Percentiles rank a stretch among this genome's conserved stretches.
These are phyloP conservation scores for Podaxis sp. DNA, from an alignment of 768 basidiomycete genomes.

Conservation along the genomic window DNA sequence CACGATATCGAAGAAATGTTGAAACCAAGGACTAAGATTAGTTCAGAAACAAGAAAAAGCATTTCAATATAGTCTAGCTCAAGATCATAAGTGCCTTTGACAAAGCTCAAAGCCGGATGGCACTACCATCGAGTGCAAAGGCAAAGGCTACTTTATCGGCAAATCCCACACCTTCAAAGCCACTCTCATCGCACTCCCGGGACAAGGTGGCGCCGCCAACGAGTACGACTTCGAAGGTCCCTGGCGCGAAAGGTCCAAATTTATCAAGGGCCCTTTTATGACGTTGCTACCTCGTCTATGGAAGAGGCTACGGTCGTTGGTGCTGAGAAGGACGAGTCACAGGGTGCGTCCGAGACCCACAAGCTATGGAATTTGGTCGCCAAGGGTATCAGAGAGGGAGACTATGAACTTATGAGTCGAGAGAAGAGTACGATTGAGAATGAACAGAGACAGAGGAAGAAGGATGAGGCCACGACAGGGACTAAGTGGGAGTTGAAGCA, in stretches of 20 bases:
- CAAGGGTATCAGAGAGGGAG: slow-evolving; percentile 86
- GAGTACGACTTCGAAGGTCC: slow-evolving; percentile 72
- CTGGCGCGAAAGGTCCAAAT: slow-evolving; percentile 73
- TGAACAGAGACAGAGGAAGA: slow-evolving; percentile 85
- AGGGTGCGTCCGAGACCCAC: slow-evolving; percentile 86
- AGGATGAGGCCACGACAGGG: slow-evolving; percentile 75
- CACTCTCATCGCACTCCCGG: slow-evolving; percentile 53
- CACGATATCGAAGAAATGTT: no score
- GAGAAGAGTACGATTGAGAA: slow-evolving; percentile 97
- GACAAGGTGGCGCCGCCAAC: slow-evolving; percentile 30
- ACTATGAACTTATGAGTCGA: slow-evolving; percentile 85
- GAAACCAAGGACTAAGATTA: no score
- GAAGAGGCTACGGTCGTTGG: slow-evolving; percentile 64
- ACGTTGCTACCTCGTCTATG: slow-evolving; percentile 72
- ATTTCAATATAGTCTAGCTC: no score
- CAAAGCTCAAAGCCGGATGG: no score
- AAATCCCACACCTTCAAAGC: slow-evolving; percentile 95
- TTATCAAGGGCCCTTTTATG: slow-evolving; percentile 57
- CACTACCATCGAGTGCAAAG: slow-evolving; percentile 92
- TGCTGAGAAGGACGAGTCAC: slow-evolving; percentile 52
- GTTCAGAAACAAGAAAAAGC: no score
- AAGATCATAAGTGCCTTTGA: no score
- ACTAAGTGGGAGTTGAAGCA: slow-evolving; percentile 76
- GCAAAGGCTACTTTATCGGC: slow-evolving; percentile 93
- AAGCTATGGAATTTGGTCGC: slow-evolving; percentile 84